phyloP scores from a whole-genome alignment of 2,329 filamentous ascomycete species.

The Aspergillus candidus region DNA sequence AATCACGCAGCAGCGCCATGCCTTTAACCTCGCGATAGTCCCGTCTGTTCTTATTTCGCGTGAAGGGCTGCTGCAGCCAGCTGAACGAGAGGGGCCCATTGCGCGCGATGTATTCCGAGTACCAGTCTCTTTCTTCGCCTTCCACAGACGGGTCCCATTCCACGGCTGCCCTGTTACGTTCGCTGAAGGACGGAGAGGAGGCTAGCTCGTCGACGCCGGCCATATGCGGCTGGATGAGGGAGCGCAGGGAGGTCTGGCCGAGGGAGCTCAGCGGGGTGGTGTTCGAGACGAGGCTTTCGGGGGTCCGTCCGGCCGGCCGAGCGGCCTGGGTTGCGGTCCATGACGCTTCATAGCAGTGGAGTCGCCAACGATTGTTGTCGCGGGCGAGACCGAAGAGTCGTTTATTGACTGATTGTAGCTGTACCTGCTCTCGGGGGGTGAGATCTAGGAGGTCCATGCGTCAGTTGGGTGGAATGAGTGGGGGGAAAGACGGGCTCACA shows the following conservation, averaged over 20 bases:
- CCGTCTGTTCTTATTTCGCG: constrained; percentile 30
- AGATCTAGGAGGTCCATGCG: constrained; percentile 46
- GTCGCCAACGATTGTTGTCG: constrained; percentile 71
- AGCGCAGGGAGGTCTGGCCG: constrained; percentile 28
- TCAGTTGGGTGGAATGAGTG: constrained; percentile 10
- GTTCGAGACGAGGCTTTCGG: constrained; percentile 46
- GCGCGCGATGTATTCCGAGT: constrained; percentile 80
- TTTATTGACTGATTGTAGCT: constrained; percentile 63
- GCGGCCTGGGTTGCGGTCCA: constrained; percentile 51
- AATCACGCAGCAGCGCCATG: constrained; percentile 59
- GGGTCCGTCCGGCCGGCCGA: constrained; percentile 15
- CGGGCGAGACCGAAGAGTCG: constrained; percentile 61
- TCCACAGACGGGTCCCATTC: constrained; percentile 80
- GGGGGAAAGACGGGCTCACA: constrained; percentile 43
- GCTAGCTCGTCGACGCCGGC: constrained; percentile 3
- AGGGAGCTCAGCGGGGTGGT: constrained; percentile 28
- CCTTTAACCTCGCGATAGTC: constrained; percentile 62
- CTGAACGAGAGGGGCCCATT: constrained; percentile 66
- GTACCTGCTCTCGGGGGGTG: constrained; percentile 58
- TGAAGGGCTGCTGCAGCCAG: constrained; percentile 64
- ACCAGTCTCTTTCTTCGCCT: constrained; percentile 70
- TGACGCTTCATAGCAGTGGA: constrained; percentile 66
- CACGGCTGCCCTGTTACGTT: constrained; percentile 39
- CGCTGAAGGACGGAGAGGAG: constrained; percentile 18
- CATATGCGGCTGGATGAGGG: constrained; percentile 27